Evolutionary conservation across 129 eudicot species (phyloP), one percentile per base, ranked within the genome.

Genomic region (Tagetes patula): DNA sequence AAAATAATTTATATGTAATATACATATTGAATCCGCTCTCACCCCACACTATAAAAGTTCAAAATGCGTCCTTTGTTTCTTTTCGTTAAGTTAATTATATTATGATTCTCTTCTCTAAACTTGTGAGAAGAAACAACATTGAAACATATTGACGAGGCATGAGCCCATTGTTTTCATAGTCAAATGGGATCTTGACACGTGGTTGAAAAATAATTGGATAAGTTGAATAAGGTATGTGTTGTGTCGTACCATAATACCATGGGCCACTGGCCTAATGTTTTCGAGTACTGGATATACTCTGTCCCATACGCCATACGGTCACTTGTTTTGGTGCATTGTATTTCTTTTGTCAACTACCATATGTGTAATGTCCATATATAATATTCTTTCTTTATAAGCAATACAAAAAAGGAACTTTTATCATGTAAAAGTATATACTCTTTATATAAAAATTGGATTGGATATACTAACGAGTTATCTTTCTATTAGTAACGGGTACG

Each of bases 241-340:
- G 10, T 42, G 50, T 39, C 56, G 67, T 75, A 75, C 79, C 31
- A 41, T 64, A 75, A 75, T 75, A 75, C 73, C 48, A 75, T 75
- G 79, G 45, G 73, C 79, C 73, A 66, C 67, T 39, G 39, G 67
- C 73, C 79, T 66, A 48, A 63, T 53, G 79, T 75, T 65, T 53
- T 41, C 32, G 32, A 34, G 56, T 50, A 20, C n/a, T 27, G 39
- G n/a, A 11, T 37, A 27, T 49, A 37, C 32, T 47, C 20, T 61
- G 37, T 37, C 69, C 59, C 69, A 40, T 75, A 67, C 74, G 64
- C 69, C 69, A 40, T 67, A 67, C 74, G 64, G 59, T 53, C 72
- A 41, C 79, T 27, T 45, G 50, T 54, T 75, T 46, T 13, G 46
- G 31, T 75, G 36, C 79, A 75, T 41, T 14, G 79, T 45, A 75